Base-by-base conservation (phyloP, 1,139 yeast species). In the Debaryomyces sp. region DNA sequence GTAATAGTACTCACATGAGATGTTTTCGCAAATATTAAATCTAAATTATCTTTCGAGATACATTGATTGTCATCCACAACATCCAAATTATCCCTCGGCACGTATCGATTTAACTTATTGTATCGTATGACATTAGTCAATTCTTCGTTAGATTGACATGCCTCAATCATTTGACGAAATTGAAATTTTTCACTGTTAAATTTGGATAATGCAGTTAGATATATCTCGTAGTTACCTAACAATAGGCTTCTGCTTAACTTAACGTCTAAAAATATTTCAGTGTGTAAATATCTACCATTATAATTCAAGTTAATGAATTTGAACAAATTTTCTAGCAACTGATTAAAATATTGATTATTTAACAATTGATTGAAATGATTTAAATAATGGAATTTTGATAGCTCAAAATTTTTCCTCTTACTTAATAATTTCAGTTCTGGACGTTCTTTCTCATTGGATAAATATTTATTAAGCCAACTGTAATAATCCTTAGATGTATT, bases 401-500 rank as follows among this genome's bases (percentile, higher is more conserved):
- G 64, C 57, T 88, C 95, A 67, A 89, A 89, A 1, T 71, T 66
- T 53, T 82, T 83, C 45, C 85, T 71, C 60, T 83, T 85, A 17
- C 67, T 68, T 18, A 86, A 68, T 40, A 86, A 76, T 63, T 87
- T 87, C 61, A 81, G 80, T 51, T 85, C 89, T 0, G 80, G 78
- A 50, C 84, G 75, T 34, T 77, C 79, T 54, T 83, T 84, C 50
- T 86, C 89, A 54, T 84, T 83, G 6, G 89, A 75, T 41, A 87
- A 67, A 54, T 85, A 84, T 52, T 87, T 80, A 45, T 87, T 81
- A 38, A 87, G 68, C 91, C 94, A 88, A 35, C 81, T 80, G 61
- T 89, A 89, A 62, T 81, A 89, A 47, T 85, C 90, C 51, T 84
- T 81, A 1, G 91, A 82, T 52, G 83, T 87, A 45, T 81, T 87